Base-by-base conservation (phyloP, 495 filamentous ascomycete species). In the Diplogelasinospora grovesii region DNA sequence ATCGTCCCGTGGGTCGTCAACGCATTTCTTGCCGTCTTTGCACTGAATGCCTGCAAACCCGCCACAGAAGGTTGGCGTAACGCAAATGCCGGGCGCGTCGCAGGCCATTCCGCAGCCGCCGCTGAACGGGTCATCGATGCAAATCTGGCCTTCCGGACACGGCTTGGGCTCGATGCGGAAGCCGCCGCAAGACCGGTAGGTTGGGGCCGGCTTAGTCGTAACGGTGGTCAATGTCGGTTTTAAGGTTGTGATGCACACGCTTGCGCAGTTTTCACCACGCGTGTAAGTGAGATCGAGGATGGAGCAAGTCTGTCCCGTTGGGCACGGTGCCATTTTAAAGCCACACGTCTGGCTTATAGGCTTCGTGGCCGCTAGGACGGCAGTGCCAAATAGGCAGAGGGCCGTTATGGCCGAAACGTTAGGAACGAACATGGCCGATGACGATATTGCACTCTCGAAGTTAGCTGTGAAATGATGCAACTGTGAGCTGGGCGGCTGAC, bases 1-100 rank as follows among this genome's bases (percentile, higher is more conserved):
- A n/a, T 56, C 50, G 35, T 61, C 58, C 13, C 43, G 22, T 8
- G 58, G 56, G 19, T 61, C 53, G 28, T 61, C 56, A 13, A 61
- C 31, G 24, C 58, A 61, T 6, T 37, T 37, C 53, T 48, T 45
- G 8, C 43, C 45, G 10, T 41, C 34, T 36, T 43, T 36, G 45
- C 59, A 62, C 3, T 0, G 14, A 16, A 53, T 31, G n/a, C 49
- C 59, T 2, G 50, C 51, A 8, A 62, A 43, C 6, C 59, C 59
- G 5, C 59, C 56, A 23, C 59, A 62, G 23, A 62, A 51, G 9
- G 26, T 18, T 13, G 53, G 40, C 40, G 37, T 34, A 18, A 62
- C 51, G 28, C 59, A 62, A 36, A 60, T 59, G 15, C 55, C 52
- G 19, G 48, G 50, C 16, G 22, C 37, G 33, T 57, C 56, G 41